phyloP scores from a whole-genome alignment of 129 eudicot genomes.

The Escallonia herrerae region DNA sequence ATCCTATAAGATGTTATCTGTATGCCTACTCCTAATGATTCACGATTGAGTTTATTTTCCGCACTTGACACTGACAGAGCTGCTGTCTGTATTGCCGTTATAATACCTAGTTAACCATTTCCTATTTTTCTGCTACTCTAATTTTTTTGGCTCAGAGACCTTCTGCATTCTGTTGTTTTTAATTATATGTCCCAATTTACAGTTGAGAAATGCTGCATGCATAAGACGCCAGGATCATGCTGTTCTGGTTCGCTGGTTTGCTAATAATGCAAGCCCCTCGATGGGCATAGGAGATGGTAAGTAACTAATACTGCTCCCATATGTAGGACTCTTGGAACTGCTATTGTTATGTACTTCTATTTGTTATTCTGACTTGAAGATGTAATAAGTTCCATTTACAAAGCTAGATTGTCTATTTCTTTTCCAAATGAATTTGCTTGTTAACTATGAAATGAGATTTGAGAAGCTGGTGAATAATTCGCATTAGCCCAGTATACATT shows the following conservation, averaged over 20 bases:
- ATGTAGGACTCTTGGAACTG: neutral
- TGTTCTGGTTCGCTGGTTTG: conserved; percentile 47
- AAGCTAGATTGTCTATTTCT: neutral
- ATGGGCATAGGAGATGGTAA: conserved; percentile 45
- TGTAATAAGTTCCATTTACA: neutral
- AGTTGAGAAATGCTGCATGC: conserved; percentile 42
- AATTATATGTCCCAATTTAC: conserved; percentile 11
- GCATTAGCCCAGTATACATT: too few relatives aligned
- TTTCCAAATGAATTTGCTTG: conserved; percentile 1
- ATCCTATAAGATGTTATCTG: too few relatives aligned
- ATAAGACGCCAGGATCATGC: conserved; percentile 41
- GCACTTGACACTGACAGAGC: too few relatives aligned
- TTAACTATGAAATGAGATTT: too few relatives aligned
- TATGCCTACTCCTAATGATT: too few relatives aligned
- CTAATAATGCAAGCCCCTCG: conserved; percentile 27
- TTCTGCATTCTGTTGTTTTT: neutral
- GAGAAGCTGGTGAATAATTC: too few relatives aligned
- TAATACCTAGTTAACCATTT: too few relatives aligned
- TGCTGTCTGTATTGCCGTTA: too few relatives aligned
- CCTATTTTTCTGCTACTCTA: too few relatives aligned
- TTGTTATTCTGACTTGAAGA: neutral
- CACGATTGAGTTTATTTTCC: too few relatives aligned
- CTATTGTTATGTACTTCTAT: neutral
- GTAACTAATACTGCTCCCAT: conserved; percentile 9
- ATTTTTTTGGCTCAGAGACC: too few relatives aligned